These are phyloP conservation scores for Amylostereum areolatum DNA, from an alignment of 1,284 basidiomycete genomes.

Conservation along the genomic window DNA sequence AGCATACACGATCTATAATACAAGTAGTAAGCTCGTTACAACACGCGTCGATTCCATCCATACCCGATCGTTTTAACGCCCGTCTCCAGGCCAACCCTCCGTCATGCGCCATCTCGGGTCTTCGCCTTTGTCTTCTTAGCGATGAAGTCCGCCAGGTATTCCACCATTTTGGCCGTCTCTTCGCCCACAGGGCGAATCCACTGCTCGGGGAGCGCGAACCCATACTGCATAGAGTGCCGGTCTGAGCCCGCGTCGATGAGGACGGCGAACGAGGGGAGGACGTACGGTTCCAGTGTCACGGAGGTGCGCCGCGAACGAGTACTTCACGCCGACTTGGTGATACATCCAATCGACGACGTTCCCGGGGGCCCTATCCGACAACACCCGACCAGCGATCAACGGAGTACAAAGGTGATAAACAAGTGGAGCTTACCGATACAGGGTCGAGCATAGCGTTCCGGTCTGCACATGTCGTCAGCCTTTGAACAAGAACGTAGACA, in stretches of 20 bases:
- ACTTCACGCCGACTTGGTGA: slow-evolving; percentile 58
- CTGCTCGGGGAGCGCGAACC: slow-evolving; percentile 68
- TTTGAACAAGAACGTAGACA: background rate
- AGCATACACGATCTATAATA: no score
- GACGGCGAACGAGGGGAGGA: slow-evolving; percentile 9
- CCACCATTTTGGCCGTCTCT: slow-evolving; percentile 62
- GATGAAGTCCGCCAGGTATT: slow-evolving; percentile 68
- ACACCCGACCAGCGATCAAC: background rate
- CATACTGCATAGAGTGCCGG: slow-evolving; percentile 44
- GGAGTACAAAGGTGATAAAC: background rate
- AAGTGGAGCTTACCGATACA: slow-evolving; percentile 46
- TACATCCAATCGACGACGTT: slow-evolving; percentile 80
- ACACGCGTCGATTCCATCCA: no score
- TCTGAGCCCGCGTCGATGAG: no score
- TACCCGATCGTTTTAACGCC: no score
- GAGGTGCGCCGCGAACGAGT: slow-evolving; percentile 73
- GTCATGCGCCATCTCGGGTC: no score
- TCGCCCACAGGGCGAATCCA: slow-evolving; percentile 77
- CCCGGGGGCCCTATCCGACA: slow-evolving; percentile 47
- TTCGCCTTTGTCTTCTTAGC: slow-evolving; percentile 15
- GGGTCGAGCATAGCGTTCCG: slow-evolving; percentile 61
- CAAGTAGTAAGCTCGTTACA: no score
- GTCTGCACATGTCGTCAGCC: slow-evolving; percentile 32
- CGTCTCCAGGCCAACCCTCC: no score
- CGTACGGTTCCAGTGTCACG: slow-evolving; percentile 79